Evolutionary conservation across 495 filamentous ascomycete genomes (phyloP).

Genomic region (Pseudevernia furfuracea): DNA sequence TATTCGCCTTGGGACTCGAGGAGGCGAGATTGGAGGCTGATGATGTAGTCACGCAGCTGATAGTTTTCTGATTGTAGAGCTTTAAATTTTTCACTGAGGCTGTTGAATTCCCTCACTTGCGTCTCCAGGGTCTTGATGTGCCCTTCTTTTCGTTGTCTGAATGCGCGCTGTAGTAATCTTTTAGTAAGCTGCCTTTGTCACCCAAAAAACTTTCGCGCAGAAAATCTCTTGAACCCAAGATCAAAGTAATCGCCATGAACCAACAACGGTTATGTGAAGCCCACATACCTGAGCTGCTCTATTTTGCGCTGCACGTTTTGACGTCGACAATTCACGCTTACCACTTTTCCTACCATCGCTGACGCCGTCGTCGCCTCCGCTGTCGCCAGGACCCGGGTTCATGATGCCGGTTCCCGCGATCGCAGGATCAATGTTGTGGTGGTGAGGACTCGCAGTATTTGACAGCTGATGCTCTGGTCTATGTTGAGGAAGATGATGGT

Average conservation of each 20-base stretch:
- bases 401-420: conserved; percentile 37
- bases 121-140: conserved; percentile 97
- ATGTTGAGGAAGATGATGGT: conserved; percentile 35
- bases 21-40: conserved; percentile 80
- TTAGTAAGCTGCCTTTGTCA: conserved; percentile 27
- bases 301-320: conserved; percentile 94
- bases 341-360: conserved; percentile 44
- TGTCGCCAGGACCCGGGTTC: conserved; percentile 25
- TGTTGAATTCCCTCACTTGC: conserved; percentile 68
- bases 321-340: conserved; percentile 86
- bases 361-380: conserved; percentile 33
- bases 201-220: conserved; percentile 15
- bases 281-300: conserved; percentile 83
- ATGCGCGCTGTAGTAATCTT: conserved; percentile 62
- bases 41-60: conserved; percentile 81
- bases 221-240: not conserved
- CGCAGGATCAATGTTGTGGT: conserved; percentile 48
- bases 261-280: conserved; percentile 6
- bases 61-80: conserved; percentile 79
- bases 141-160: conserved; percentile 93
- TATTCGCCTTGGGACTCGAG: conserved; percentile 75
- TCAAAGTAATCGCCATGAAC: conserved; percentile 19
- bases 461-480: conserved; percentile 35
- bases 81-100: conserved; percentile 64
- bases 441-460: conserved; percentile 39